A percentile compares a stretch with the other conserved stretches of the same genome.
phyloP scores from a whole-genome alignment of 106 monocot species.

The Chionographis japonica region DNA sequence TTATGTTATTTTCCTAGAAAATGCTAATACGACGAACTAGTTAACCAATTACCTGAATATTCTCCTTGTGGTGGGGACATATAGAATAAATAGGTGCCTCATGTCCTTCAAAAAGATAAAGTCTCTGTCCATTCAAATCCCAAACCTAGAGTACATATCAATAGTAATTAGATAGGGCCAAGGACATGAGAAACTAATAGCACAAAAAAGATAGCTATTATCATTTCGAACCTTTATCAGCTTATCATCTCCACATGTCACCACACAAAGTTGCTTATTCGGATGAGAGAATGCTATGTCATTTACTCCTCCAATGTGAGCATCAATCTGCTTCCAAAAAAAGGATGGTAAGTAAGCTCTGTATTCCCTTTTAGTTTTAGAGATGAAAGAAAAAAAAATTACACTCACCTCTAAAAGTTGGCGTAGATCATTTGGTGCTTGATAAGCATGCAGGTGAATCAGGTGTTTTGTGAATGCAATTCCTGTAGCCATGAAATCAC shows the following conservation, averaged over 20 bases:
- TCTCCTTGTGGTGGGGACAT: slow-evolving; percentile 59
- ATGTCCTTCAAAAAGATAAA: slow-evolving; percentile 53
- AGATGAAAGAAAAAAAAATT: neutral
- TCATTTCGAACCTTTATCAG: slow-evolving; percentile 45
- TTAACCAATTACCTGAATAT: slow-evolving; percentile 37
- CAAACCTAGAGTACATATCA: slow-evolving; percentile 30
- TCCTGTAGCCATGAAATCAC: slow-evolving; percentile 30
- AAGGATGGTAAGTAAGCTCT: neutral
- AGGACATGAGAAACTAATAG: neutral
- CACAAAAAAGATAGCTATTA: neutral
- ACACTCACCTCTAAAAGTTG: slow-evolving; percentile 47
- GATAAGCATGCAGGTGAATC: slow-evolving; percentile 63
- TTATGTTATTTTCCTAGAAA: too few relatives aligned
- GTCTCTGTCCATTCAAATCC: slow-evolving; percentile 44
- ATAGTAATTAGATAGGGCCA: neutral
- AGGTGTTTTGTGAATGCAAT: slow-evolving; percentile 71
- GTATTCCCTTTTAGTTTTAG: neutral
- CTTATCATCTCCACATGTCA: slow-evolving; percentile 80
- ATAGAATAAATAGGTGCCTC: slow-evolving; percentile 63
- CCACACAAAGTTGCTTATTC: slow-evolving; percentile 50
- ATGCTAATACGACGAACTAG: too few relatives aligned
- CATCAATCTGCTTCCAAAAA: slow-evolving; percentile 44
- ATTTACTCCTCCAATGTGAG: slow-evolving; percentile 74
- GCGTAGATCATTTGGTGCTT: slow-evolving; percentile 55
- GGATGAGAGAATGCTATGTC: slow-evolving; percentile 73